These are phyloP conservation scores for Penicillium angulare DNA, from an alignment of 495 filamentous ascomycete species.

Conservation along the genomic window DNA sequence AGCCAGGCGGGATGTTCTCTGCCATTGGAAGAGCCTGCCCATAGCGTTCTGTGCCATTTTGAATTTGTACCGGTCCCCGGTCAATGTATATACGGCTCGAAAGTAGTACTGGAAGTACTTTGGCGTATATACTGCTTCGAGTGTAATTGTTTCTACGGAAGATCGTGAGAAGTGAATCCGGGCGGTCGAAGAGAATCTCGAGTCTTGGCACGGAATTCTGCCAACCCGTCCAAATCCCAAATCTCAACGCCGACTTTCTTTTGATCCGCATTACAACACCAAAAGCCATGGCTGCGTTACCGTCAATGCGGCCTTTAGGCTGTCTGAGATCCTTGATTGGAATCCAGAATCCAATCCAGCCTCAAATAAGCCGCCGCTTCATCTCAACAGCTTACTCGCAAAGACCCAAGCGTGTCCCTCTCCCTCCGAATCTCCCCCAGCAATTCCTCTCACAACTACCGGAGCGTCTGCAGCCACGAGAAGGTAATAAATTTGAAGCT, in stretches of 20 bases:
- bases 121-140: too few relatives aligned
- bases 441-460: conserved; percentile 45
- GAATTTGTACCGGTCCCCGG: neutral
- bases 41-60: conserved; percentile 42
- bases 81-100: too few relatives aligned
- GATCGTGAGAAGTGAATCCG: conserved; percentile 6
- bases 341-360: conserved; percentile 45
- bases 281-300: conserved; percentile 56
- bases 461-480: conserved; percentile 32
- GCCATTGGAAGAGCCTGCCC: conserved; percentile 38
- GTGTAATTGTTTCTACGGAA: too few relatives aligned
- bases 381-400: conserved; percentile 42
- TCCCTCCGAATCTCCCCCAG: conserved; percentile 41
- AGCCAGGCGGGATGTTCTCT: conserved; percentile 29
- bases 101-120: too few relatives aligned
- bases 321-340: conserved; percentile 57
- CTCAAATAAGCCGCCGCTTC: conserved; percentile 37
- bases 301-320: conserved; percentile 63
- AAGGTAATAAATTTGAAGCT: conserved; percentile 21
- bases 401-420: conserved; percentile 34
- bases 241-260: conserved; percentile 32
- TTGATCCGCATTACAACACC: conserved; percentile 16
- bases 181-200: conserved; percentile 14
- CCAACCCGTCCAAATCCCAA: conserved; percentile 30
- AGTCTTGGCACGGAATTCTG: conserved; percentile 47